Base-by-base conservation (phyloP, 1,139 yeast genomes). In the Kodamaea anthophila region DNA sequence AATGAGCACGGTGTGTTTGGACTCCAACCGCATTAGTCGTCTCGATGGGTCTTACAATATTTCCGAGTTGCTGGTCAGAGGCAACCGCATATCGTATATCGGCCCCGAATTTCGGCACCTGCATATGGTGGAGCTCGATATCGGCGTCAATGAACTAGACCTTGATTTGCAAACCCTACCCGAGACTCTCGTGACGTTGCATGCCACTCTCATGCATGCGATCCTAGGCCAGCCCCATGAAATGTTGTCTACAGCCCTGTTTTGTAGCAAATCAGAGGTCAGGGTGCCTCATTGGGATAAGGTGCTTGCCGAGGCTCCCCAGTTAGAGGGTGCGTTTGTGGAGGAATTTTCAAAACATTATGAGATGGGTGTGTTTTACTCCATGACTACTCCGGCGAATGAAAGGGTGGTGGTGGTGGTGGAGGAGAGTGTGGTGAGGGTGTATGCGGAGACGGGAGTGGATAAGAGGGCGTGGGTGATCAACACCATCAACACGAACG, bases 321-420 rank as follows among this genome's bases (percentile, higher is more conserved):
- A 16, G 18, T 16, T 16, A n/a, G n/a, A n/a, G n/a, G n/a, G n/a
- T n/a, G n/a, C n/a, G n/a, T n/a, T n/a, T n/a, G n/a, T n/a, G n/a
- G n/a, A n/a, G n/a, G n/a, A n/a, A n/a, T 21, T 26, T 13, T 19
- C 29, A n/a, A 26, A 21, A 7, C 29, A 26, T 11, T 26, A 21
- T 19, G 29, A 26, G 15, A 26, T 26, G 29, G 29, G 29, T n/a
- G n/a, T n/a, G n/a, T n/a, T n/a, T n/a, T n/a, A n/a, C n/a, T n/a
- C n/a, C n/a, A n/a, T n/a, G n/a, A n/a, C n/a, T n/a, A n/a, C n/a
- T n/a, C n/a, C n/a, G n/a, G n/a, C n/a, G n/a, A n/a, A n/a, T n/a
- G n/a, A n/a, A n/a, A n/a, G n/a, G n/a, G n/a, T n/a, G n/a, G n/a
- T n/a, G n/a, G n/a, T n/a, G n/a, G n/a, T n/a, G n/a, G n/a, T n/a